A percentile compares a stretch with the other conserved stretches of the same genome.
phyloP scores from a whole-genome alignment of 169 alveolate species.

The Plasmodium adleri region DNA sequence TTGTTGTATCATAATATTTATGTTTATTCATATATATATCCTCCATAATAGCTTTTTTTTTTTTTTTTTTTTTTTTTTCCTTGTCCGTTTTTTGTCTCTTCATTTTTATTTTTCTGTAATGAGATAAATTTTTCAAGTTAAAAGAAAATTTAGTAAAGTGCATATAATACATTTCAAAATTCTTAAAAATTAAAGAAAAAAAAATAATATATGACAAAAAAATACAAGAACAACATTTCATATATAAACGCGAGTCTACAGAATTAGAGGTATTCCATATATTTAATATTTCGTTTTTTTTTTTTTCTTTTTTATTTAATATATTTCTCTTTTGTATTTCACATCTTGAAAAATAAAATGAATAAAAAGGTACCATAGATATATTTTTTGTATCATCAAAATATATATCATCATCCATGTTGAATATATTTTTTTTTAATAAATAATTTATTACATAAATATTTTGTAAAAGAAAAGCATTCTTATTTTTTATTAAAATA shows the following conservation, averaged over 20 bases:
- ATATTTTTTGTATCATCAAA: not conserved
- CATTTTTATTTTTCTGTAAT: not conserved
- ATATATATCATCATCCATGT: not conserved
- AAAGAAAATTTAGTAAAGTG: slow-evolving; percentile 63
- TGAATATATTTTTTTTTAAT: slow-evolving; percentile 12
- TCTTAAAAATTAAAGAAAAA: slow-evolving; percentile 43
- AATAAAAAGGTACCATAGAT: slow-evolving; percentile 15
- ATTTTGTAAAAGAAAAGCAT: not conserved
- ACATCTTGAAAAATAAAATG: slow-evolving; percentile 26
- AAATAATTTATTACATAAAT: slow-evolving; percentile 37
- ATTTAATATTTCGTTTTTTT: not conserved
- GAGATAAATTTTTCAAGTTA: slow-evolving; percentile 15
- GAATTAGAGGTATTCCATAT: not conserved
- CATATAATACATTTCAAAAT: slow-evolving; percentile 65
- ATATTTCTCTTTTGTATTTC: not conserved
- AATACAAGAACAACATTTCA: slow-evolving; percentile 65
- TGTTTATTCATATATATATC: no score
- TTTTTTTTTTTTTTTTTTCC: no score
- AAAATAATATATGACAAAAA: slow-evolving; percentile 52
- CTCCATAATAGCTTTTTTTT: no score
- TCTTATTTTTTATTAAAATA: slow-evolving; percentile 17
- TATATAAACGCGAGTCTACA: slow-evolving; percentile 1
- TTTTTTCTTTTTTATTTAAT: not conserved
- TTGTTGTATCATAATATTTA: no score
- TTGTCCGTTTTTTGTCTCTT: no score